Evolutionary conservation across 257 asterid species (phyloP).

Genomic region (Plantago ovata): DNA sequence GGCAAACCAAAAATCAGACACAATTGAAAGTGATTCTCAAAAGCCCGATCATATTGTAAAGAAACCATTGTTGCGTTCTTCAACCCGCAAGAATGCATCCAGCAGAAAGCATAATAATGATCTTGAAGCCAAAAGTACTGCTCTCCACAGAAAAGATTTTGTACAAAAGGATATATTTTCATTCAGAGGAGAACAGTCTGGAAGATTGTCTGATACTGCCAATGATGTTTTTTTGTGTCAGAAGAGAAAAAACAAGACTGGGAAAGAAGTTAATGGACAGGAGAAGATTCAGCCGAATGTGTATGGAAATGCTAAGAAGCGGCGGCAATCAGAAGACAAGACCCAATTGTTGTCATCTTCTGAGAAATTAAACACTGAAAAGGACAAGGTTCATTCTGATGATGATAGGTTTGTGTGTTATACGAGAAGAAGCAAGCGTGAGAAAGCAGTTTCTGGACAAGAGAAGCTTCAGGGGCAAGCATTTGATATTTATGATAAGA

Average conservation of each 20-base stretch:
- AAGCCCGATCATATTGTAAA: constrained; percentile 25
- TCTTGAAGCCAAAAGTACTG: constrained; percentile 28
- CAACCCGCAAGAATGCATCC: constrained; percentile 41
- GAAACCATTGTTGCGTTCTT: constrained; percentile 54
- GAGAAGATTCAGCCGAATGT: constrained; percentile 27
- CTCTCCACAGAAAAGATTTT: constrained; percentile 29
- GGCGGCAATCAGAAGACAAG: constrained; percentile 32
- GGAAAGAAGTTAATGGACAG: constrained; percentile 30
- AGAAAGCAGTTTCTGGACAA: constrained; percentile 31
- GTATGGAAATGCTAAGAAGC: constrained; percentile 33
- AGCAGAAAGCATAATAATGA: constrained; percentile 28
- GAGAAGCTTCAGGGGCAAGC: constrained; percentile 28
- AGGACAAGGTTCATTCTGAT: no score
- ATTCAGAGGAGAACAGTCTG: constrained; percentile 36
- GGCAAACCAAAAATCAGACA: constrained; percentile 56
- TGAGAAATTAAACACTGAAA: not conserved
- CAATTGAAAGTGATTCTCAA: constrained; percentile 81
- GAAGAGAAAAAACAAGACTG: constrained; percentile 32
- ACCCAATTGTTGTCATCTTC: constrained; percentile 27
- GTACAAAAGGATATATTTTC: constrained; percentile 32
- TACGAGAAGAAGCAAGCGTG: constrained; percentile 31
- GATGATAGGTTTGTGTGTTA: constrained; percentile 35
- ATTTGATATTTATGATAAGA: constrained; percentile 29
- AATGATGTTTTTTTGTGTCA: constrained; percentile 37
- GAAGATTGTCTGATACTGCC: constrained; percentile 32